These are phyloP conservation scores for Ulota crispa DNA, from an alignment of 225 moss, liverwort and hornwort genomes.

Conservation along the genomic window DNA sequence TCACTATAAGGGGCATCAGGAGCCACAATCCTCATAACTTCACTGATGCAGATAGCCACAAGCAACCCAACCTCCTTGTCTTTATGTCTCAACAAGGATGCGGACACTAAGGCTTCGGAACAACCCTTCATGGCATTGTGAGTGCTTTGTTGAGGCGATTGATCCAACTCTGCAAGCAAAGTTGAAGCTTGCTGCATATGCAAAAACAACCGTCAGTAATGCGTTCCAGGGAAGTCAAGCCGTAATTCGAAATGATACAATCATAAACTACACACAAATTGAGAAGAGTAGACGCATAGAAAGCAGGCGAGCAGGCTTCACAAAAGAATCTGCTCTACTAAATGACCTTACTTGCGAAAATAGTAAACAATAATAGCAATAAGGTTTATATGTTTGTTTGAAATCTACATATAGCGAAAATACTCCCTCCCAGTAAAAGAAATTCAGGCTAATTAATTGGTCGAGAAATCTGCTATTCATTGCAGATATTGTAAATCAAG, in stretches of 20 bases:
- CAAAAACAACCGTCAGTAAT: background rate
- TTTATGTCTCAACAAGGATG: slow-evolving; percentile 75
- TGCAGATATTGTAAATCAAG: background rate
- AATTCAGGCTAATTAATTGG: background rate
- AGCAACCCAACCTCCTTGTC: slow-evolving; percentile 86
- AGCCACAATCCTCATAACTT: slow-evolving; percentile 91
- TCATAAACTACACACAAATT: background rate
- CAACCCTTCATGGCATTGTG: slow-evolving; percentile 72
- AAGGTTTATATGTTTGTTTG: too few relatives aligned
- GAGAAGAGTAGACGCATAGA: background rate
- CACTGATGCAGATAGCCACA: slow-evolving; percentile 87
- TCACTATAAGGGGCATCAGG: slow-evolving; percentile 86
- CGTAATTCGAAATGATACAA: background rate
- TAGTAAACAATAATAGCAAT: background rate
- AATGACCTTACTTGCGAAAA: background rate
- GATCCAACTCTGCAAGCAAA: slow-evolving; percentile 75
- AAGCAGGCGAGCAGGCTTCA: background rate
- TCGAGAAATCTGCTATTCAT: background rate
- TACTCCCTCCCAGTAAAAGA: background rate
- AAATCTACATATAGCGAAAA: background rate
- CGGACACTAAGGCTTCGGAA: slow-evolving; percentile 69
- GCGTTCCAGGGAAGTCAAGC: background rate
- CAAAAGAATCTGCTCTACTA: background rate
- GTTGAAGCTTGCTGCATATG: slow-evolving; percentile 65
- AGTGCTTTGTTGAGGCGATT: slow-evolving; percentile 74